phyloP scores from a whole-genome alignment of 352 stramenopile species.

The Phytophthora colocasiae region DNA sequence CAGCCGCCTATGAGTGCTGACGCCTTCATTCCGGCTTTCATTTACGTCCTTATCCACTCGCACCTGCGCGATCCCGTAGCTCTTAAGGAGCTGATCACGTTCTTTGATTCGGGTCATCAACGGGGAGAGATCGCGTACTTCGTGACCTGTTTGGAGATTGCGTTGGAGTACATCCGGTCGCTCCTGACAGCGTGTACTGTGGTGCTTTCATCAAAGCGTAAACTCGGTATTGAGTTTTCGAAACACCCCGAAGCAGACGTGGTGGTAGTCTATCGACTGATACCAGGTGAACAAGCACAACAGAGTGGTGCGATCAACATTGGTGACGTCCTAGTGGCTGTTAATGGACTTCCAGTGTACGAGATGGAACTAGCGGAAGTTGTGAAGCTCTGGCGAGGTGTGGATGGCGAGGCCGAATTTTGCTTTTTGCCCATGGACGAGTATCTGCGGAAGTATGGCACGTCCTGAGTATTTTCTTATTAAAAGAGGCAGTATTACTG shows the following conservation, averaged over 20 bases:
- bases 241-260: constrained; percentile 56
- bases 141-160: constrained; percentile 89
- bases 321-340: constrained; percentile 78
- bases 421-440: constrained; percentile 82
- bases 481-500: constrained; percentile 19
- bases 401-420: constrained; percentile 80
- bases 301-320: constrained; percentile 63
- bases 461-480: constrained; percentile 40
- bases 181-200: constrained; percentile 85
- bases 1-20: constrained; percentile 87
- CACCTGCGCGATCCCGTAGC: constrained; percentile 69
- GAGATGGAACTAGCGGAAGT: constrained; percentile 83
- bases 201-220: constrained; percentile 68
- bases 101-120: constrained; percentile 71
- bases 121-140: constrained; percentile 88
- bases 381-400: constrained; percentile 71
- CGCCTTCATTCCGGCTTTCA: constrained; percentile 89
- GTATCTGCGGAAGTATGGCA: constrained; percentile 72
- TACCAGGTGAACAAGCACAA: constrained; percentile 69
- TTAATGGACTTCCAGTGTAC: constrained; percentile 84
- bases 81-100: constrained; percentile 83
- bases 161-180: constrained; percentile 88
- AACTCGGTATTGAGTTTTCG: constrained; percentile 83
- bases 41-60: constrained; percentile 88
- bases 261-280: constrained; percentile 63